Base-by-base conservation (phyloP, 306 rosid genomes). In the Rubus idaeus region DNA sequence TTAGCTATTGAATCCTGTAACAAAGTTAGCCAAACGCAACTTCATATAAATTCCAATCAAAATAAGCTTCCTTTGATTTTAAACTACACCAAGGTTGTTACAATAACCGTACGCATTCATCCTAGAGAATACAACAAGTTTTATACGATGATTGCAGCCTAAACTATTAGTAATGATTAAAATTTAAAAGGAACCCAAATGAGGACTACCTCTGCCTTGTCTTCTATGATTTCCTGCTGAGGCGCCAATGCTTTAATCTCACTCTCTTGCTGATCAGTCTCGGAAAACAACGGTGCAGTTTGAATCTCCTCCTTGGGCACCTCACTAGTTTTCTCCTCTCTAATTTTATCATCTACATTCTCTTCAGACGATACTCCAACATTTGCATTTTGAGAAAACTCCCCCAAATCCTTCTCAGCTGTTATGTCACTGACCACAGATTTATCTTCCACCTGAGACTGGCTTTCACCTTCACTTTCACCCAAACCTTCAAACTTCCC, bases 141-240 rank as follows among this genome's bases (percentile, higher is more conserved):
- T 8, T 17, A 7, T 30, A 62, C 2, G 26, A 10, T 0, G 39
- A 53, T 37, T 10, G 17, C 40, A 56, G 17, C 42, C 30, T 40
- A 73, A 62, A 17, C 12, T 11, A 26, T 3, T 23, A 21, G 55
- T 20, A 5, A 12, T 56, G 13, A 18, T 0, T 30, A 55, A 77
- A 5, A 44, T 69, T 60, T 26, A 30, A 79, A 40, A 26, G 30
- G 70, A 47, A 70, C 35, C 55, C 72, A 83, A 68, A 70, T 45
- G 80, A 65, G 57, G 39, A 61, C n/a, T 88, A 91, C 98, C 97
- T 91, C 83, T 55, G 50, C 74, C 77, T 45, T 86, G 41, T 85
- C 86, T 26, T 84, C 89, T 50, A 46, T 10, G 70, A 57, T 82
- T 46, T 71, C 75, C 21, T 78, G 80, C 69, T 77, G 78, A n/a